Base-by-base conservation (phyloP, 2,329 filamentous ascomycete species). In the Colletotrichum sidae region DNA sequence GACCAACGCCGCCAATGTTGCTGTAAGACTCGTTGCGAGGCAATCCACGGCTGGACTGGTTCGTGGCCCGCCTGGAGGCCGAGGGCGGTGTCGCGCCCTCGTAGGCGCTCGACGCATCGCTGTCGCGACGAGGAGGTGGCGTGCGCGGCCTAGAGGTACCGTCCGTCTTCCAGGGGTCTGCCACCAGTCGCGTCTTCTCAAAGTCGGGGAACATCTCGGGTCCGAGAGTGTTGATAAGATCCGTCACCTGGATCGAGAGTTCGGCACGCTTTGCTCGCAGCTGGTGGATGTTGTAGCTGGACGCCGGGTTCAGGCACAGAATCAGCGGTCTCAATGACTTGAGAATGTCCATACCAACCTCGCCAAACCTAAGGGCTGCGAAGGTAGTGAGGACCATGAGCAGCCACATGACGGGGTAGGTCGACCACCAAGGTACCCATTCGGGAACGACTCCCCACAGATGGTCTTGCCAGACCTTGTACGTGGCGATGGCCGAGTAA, bases 161-260 rank as follows among this genome's bases (percentile, higher is more conserved):
- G 62, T 80, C 79, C 41, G 74, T 72, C 59, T 72, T 79, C 68
- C 80, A 78, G 1, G 86, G 80, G 68, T 90, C 87, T 4, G 84
- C 81, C 37, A 95, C 81, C 61, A 96, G 86, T 39, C 93, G 88
- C 11, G 88, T 86, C 68, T 90, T 86, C 72, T 96, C 92, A 74
- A 97, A 99, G 80, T 99, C 96, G n/a, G 94, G 91, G 80, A 96
- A 99, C 82, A 99, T 90, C 75, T 98, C 94, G 0, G 96, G 96
- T 0, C 96, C 96, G 11, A 99, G 88, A 15, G 92, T 93, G 78
- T 99, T 98, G 83, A 99, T 97, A 51, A 97, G 85, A 3, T 96
- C 89, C 1, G 94, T 97, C 44, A 99, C 94, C 74, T 96, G 88
- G 9, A 87, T 84, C 63, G 92, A 92, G 51, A 99, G 86, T 68